These are phyloP conservation scores for Fremontodendron californicum DNA, from an alignment of 345 rosid genomes.

Conservation along the genomic window DNA sequence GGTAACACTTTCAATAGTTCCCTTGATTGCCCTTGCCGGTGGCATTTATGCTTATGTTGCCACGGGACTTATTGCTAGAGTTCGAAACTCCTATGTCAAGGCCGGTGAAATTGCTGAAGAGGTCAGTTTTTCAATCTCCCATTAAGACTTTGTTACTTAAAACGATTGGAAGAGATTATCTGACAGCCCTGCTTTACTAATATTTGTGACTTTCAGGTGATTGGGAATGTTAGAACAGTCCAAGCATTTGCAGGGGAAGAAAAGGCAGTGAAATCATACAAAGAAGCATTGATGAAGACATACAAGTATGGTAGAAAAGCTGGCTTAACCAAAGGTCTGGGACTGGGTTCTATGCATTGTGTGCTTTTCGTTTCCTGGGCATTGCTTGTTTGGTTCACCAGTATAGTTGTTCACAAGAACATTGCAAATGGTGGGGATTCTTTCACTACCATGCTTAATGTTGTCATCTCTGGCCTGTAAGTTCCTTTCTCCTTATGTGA, in stretches of 20 bases:
- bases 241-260: constrained; percentile 98
- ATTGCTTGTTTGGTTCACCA: constrained; percentile 89
- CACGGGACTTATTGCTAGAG: constrained; percentile 72
- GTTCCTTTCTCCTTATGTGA: constrained; percentile 12
- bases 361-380: constrained; percentile 92
- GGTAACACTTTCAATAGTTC: constrained; percentile 90
- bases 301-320: constrained; percentile 75
- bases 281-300: constrained; percentile 65
- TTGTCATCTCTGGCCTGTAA: constrained; percentile 92
- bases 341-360: constrained; percentile 81
- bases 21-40: constrained; percentile 89
- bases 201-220: constrained; percentile 45
- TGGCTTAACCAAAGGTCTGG: constrained; percentile 87
- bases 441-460: constrained; percentile 98
- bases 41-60: constrained; percentile 82
- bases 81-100: constrained; percentile 79
- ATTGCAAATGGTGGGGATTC: constrained; percentile 87
- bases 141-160: neutral
- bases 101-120: constrained; percentile 98
- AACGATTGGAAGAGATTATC: neutral
- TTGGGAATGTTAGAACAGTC: constrained; percentile 93
- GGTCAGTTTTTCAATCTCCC: constrained; percentile 34
- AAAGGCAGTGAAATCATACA: constrained; percentile 65
- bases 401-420: constrained; percentile 73
- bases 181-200: neutral